Percentiles rank a stretch among this genome's conserved stretches.
Conservation (phyloP, 192 early-diverging fungal genomes). For the Backusella sp. region DNA sequence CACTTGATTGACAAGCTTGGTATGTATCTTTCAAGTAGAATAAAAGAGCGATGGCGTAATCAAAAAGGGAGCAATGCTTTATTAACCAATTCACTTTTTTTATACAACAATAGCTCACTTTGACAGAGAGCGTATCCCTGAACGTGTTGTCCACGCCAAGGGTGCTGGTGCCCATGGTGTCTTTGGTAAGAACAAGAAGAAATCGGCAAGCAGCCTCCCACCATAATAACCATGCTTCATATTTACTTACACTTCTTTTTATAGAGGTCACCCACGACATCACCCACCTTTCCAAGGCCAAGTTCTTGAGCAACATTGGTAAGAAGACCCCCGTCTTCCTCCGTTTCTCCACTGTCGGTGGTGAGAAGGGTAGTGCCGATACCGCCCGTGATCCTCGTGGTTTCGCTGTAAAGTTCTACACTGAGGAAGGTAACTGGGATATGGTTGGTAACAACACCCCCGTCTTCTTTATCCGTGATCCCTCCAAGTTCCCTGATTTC, state of each 20-base stretch:
- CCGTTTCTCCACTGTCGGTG: conserved; percentile 81
- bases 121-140: conserved; percentile 84
- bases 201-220: no score
- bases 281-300: conserved; percentile 66
- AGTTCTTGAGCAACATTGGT: conserved; percentile 68
- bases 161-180: conserved; percentile 82
- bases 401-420: conserved; percentile 85
- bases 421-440: conserved; percentile 83
- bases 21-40: not conserved
- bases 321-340: conserved; percentile 80
- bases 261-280: conserved; percentile 72
- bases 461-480: conserved; percentile 81
- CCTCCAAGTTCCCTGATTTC: conserved; percentile 80
- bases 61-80: not conserved
- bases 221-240: no score
- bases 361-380: conserved; percentile 72
- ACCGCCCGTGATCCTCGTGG: conserved; percentile 81
- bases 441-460: conserved; percentile 88
- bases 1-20: conserved; percentile 73
- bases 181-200: conserved; percentile 43
- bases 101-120: conserved; percentile 57
- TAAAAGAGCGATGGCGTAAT: not conserved
- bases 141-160: conserved; percentile 87
- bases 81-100: not conserved
- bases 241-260: not conserved